Evolutionary conservation across 2,329 filamentous ascomycete species (phyloP), one percentile per base, ranked within the genome.

Genomic region (Pezicula neosporulosa): DNA sequence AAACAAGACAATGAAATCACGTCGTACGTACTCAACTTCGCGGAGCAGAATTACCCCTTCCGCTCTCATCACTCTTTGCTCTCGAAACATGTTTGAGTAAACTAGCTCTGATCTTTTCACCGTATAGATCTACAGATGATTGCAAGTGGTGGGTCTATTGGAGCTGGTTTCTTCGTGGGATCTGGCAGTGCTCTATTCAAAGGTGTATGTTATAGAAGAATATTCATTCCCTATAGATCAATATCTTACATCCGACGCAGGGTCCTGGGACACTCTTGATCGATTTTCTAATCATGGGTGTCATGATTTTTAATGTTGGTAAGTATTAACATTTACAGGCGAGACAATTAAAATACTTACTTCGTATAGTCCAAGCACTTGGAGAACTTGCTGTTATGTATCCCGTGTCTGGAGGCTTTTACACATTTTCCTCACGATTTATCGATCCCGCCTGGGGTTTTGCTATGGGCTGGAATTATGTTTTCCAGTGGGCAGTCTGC

Each of bases 381-480:
- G 92, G 93, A 60, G 93, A 97, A 70, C 82, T 97, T 69, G 90
- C 92, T 30, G 91, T 96, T 47, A 75, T 90, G 37, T 96, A 92
- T 62, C 93, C 93, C 8, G 87, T 97, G 30, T 89, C 92, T 30
- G 93, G 93, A 51, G 94, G 90, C 10, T 97, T 97, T 67, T 90
- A 90, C 2, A 86, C 90, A 16, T 97, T 93, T 73, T 94, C 91
- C 12, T 96, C 90, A 24, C 84, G 93, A 9, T 97, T 97, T 63
- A 73, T 97, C n/a, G 91, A 97, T 63, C 92, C 92, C 1, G 91
- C 90, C 1, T 96, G 90, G 90, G 91, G 91, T 0, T 96, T 96
- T 63, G 89, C 90, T 42, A 94, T 96, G 88, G 91, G 90, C 18
- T 96, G 90, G 90, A 96, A 86, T 63, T 95, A 96, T 67, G 89